These are phyloP conservation scores for Tolypocladium ovalisporum DNA, from an alignment of 2,329 filamentous ascomycete genomes.

Conservation along the genomic window DNA sequence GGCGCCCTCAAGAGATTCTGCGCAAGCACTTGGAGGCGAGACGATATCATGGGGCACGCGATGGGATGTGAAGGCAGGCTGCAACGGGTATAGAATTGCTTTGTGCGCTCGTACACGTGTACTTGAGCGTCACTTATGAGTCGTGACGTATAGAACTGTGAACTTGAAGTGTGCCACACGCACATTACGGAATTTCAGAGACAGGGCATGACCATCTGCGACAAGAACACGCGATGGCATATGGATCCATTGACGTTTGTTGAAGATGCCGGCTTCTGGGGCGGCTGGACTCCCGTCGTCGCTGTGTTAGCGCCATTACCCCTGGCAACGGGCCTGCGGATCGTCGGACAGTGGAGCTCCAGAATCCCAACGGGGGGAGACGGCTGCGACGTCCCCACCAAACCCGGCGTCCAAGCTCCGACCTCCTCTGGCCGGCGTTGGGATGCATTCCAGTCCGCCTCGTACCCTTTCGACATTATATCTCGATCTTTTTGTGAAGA, in stretches of 20 bases:
- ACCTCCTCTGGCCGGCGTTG: neutral
- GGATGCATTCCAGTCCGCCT: neutral
- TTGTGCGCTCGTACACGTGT: neutral
- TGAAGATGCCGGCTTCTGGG: too few species aligned
- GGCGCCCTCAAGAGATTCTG: neutral
- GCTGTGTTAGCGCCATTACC: neutral
- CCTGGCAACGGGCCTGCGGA: conserved; percentile 3
- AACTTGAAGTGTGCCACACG: too few species aligned
- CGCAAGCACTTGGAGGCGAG: conserved; percentile 1
- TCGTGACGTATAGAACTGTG: too few species aligned
- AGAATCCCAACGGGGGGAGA: neutral
- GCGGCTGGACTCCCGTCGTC: too few species aligned
- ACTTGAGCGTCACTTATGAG: neutral
- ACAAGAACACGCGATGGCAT: too few species aligned
- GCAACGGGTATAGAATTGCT: neutral
- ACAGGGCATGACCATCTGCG: too few species aligned
- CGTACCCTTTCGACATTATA: neutral
- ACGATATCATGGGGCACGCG: neutral
- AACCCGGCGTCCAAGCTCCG: neutral
- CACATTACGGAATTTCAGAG: too few species aligned
- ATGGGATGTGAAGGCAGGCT: neutral
- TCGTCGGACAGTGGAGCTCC: neutral
- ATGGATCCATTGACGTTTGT: too few species aligned
- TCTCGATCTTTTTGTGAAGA: neutral
- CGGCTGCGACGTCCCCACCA: neutral